Conservation (phyloP, 2,329 filamentous ascomycete species). For the Calonectria fujianensis region DNA sequence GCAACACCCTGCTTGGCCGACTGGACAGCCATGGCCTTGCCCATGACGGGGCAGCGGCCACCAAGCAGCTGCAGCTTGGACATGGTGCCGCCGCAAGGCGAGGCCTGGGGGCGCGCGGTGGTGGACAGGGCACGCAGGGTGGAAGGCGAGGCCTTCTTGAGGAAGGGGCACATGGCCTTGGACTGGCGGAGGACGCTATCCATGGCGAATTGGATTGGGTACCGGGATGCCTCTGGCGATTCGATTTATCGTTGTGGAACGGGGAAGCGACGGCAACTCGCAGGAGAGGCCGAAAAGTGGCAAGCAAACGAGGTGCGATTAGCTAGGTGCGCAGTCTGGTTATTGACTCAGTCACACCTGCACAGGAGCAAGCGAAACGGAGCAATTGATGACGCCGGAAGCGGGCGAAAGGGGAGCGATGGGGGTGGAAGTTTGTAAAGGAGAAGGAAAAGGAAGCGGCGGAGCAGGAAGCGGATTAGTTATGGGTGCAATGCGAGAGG, state of each 20-base stretch:
- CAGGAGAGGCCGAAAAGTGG: conserved; percentile 24
- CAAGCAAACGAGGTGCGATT: conserved; percentile 3
- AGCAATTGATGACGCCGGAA: conserved; percentile 24
- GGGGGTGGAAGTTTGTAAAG: conserved; percentile 26
- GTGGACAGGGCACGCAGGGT: conserved; percentile 93
- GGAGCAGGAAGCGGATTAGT: conserved; percentile 32
- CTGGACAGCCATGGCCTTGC: conserved; percentile 95
- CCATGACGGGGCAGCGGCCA: conserved; percentile 98
- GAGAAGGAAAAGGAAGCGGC: conserved; percentile 44
- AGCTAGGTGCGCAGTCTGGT: not conserved
- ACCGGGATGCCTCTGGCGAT: conserved; percentile 22
- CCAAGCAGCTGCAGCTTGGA: conserved; percentile 97
- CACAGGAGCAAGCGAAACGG: conserved; percentile 32
- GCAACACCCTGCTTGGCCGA: conserved; percentile 73
- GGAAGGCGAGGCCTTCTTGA: conserved; percentile 94
- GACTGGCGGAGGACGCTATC: conserved; percentile 96
- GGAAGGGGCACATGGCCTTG: conserved; percentile 96
- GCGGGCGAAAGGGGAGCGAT: conserved; percentile 6
- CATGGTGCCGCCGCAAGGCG: conserved; percentile 92
- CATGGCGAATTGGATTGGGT: conserved; percentile 72
- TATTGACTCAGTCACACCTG: conserved; percentile 21
- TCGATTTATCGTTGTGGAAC: not conserved
- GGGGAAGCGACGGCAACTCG: conserved; percentile 19
- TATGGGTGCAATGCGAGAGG: conserved; percentile 17
- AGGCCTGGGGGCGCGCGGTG: conserved; percentile 75